Percentiles rank a stretch among this genome's conserved stretches.
phyloP scores from a whole-genome alignment of 2,329 filamentous ascomycete genomes.

The Aspergillus sp. region DNA sequence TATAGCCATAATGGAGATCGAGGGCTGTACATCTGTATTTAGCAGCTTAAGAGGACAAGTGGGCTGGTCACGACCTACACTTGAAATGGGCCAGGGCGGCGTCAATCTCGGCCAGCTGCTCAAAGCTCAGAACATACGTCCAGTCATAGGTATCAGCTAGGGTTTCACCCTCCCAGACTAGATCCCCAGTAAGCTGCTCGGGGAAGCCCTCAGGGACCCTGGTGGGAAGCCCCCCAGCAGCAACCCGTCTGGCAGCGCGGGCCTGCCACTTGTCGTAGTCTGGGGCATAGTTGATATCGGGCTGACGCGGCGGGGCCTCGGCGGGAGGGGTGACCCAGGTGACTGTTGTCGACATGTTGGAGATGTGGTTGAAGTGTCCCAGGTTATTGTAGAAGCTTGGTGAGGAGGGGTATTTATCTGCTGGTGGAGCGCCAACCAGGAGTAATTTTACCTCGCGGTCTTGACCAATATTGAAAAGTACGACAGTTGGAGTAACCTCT shows the following conservation, averaged over 20 bases:
- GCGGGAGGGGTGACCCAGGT: neutral
- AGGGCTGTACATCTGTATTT: conserved; percentile 25
- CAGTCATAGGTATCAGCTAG: conserved; percentile 41
- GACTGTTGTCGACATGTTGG: neutral
- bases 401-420: no score
- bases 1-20: conserved; percentile 31
- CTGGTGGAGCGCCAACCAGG: no score
- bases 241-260: conserved; percentile 38
- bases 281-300: neutral
- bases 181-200: conserved; percentile 36
- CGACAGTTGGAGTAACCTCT: no score
- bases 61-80: conserved; percentile 20
- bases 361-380: neutral
- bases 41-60: neutral
- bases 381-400: no score
- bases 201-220: conserved; percentile 28
- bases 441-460: no score
- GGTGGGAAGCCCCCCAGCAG: neutral
- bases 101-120: conserved; percentile 46
- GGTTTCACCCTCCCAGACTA: conserved; percentile 50
- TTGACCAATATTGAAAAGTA: no score
- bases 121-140: conserved; percentile 36
- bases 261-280: neutral
- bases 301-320: neutral
- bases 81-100: conserved; percentile 44